These are phyloP conservation scores for Alternaria gansuensis DNA, from an alignment of 2,329 filamentous ascomycete genomes.

Conservation along the genomic window DNA sequence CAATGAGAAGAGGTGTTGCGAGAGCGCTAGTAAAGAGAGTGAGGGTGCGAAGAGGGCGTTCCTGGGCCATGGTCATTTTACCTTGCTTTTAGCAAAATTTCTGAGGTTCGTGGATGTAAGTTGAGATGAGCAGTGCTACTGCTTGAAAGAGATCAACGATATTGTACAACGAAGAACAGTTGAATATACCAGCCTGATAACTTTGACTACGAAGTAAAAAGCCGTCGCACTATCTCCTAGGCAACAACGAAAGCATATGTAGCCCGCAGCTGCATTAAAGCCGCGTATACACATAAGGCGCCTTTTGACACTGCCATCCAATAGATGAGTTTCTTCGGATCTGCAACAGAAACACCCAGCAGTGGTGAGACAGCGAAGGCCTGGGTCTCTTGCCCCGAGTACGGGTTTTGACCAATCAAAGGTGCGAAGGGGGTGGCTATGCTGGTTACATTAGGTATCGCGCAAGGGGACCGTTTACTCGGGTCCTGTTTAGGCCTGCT, in stretches of 20 bases:
- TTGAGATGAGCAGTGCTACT: not conserved
- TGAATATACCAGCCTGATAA: not conserved
- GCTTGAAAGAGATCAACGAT: not conserved
- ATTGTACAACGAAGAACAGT: not conserved
- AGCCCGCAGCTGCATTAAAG: conserved; percentile 2
- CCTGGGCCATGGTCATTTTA: conserved; percentile 15
- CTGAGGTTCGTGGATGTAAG: not conserved
- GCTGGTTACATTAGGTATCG: not conserved
- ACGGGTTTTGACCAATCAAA: not conserved
- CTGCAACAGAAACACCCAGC: not conserved
- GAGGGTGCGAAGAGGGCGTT: conserved; percentile 22
- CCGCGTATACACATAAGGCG: conserved; percentile 20
- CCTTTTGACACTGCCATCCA: conserved; percentile 2
- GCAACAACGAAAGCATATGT: conserved; percentile 21
- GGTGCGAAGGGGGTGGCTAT: not conserved
- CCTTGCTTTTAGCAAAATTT: not conserved
- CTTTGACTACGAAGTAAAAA: not conserved
- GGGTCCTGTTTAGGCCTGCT: conserved; percentile 1
- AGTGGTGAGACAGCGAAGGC: not conserved
- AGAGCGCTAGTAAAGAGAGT: conserved; percentile 22
- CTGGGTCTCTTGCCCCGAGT: conserved; percentile 1
- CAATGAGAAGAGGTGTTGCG: conserved; percentile 26
- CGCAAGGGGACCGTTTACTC: conserved; percentile 1
- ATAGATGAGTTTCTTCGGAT: not conserved
- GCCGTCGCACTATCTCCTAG: conserved; percentile 17